Evolutionary conservation across 148 eudicot species (phyloP).

Genomic region (Spergularia marina): DNA sequence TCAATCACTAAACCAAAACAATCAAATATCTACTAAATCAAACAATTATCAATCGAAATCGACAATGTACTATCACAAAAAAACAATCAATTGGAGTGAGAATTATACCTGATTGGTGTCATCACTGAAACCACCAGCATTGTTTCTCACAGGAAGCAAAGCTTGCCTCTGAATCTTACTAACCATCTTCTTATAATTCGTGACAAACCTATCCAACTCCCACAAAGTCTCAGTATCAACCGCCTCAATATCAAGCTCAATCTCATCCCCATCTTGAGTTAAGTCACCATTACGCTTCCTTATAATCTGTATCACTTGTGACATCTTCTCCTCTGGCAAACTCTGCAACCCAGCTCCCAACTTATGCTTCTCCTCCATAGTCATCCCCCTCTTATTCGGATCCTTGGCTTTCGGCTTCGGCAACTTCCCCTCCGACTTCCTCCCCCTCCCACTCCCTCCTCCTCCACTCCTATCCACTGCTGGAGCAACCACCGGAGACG

Average conservation of each 20-base stretch:
- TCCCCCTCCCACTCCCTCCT: slow-evolving; percentile 19
- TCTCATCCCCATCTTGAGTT: slow-evolving; percentile 84
- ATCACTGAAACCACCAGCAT: slow-evolving; percentile 22
- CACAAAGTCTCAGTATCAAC: slow-evolving; percentile 80
- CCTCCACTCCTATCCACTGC: slow-evolving; percentile 16
- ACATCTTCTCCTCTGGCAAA: slow-evolving; percentile 83
- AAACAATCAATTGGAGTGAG: not conserved
- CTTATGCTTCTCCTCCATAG: slow-evolving; percentile 75
- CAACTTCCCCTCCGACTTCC: slow-evolving; percentile 37
- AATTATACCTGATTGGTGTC: slow-evolving; percentile 26
- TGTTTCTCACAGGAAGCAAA: slow-evolving; percentile 36
- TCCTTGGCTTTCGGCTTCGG: slow-evolving; percentile 90
- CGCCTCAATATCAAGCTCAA: slow-evolving; percentile 87
- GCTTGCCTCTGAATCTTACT: slow-evolving; percentile 74
- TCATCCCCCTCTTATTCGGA: slow-evolving; percentile 68
- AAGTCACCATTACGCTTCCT: slow-evolving; percentile 62
- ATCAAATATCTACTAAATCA: too few species aligned
- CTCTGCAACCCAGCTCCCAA: slow-evolving; percentile 66
- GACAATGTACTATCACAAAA: not conserved
- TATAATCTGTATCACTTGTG: slow-evolving; percentile 72
- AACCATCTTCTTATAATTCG: slow-evolving; percentile 79
- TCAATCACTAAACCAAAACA: not conserved
- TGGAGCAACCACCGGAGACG: not conserved
- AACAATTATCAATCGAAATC: not conserved
- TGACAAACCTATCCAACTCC: slow-evolving; percentile 89